Base-by-base conservation (phyloP, 306 rosid genomes). In the Quercus robur region DNA sequence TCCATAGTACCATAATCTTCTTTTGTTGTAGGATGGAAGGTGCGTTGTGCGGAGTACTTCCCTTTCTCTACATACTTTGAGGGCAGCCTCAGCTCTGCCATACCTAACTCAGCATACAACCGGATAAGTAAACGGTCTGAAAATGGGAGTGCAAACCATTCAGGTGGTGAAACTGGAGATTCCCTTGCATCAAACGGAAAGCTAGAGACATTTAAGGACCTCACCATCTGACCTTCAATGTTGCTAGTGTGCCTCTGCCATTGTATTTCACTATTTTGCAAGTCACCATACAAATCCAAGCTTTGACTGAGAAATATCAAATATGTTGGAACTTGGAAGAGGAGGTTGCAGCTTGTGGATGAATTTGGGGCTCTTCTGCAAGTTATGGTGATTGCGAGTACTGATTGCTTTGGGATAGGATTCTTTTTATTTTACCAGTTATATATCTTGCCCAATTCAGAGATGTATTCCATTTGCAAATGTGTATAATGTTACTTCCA, bases 11-110 rank as follows among this genome's bases (percentile, higher is more conserved):
- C 61, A 56, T 41, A 70, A 30, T 73, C 33, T 14, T 74, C 4
- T 41, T 21, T 54, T 23, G 55, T 75, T 87, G 85, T 86, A 95
- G 99, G 98, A 85, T 95, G 98, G 99, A 93, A 93, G 83, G 84
- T 76, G 63, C 90, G 88, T 9, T 95, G 99, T 81, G 84, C 90
- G 0, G 93, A 88, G 85, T 91, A 72, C 84, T 95, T 91, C 77
- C 94, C 94, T 44, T 93, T 86, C 87, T 91, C 98, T 52, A 88
- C 91, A 2, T 91, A 87, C 84, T 93, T 95, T 17, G 92, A 82
- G 80, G 98, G 99, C 5, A 80, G 81, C 5, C 70, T 28, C 69
- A 90, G 97, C 91, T 91, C 99, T 82, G 97, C 91, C 68, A 82
- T 81, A 84, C 88, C 91, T 23, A 90, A 86, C 74, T 84, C 93